A percentile compares a stretch with the other conserved stretches of the same genome.
phyloP scores from a whole-genome alignment of 139 green algal genomes.

The Chlamydomonas sphaeroides region DNA sequence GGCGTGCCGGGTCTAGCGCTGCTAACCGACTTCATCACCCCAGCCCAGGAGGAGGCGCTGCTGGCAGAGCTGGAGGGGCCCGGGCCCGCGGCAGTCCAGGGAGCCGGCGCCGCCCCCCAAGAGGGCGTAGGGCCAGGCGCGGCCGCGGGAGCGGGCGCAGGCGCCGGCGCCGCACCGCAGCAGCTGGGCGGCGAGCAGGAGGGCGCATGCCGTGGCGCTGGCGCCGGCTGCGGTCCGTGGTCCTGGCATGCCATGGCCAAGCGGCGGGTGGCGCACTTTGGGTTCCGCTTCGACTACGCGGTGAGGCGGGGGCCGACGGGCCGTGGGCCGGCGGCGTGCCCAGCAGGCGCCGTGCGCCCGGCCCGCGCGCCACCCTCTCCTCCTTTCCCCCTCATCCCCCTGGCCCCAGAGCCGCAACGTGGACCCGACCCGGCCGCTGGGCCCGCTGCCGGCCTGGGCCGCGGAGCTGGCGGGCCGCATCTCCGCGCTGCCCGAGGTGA shows the following conservation, averaged over 20 bases:
- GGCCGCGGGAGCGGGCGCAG: not conserved
- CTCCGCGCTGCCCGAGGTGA: slow-evolving; percentile 11
- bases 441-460: slow-evolving; percentile 38
- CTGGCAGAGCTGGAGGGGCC: slow-evolving; percentile 55
- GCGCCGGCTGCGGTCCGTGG: too few relatives aligned
- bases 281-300: slow-evolving; percentile 76
- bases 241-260: slow-evolving; percentile 69
- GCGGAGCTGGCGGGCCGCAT: slow-evolving; percentile 19
- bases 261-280: slow-evolving; percentile 90
- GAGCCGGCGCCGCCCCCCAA: not conserved
- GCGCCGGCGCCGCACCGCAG: not conserved
- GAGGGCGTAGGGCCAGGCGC: not conserved
- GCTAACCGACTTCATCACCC: slow-evolving; percentile 67
- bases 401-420: slow-evolving; percentile 46
- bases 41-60: slow-evolving; percentile 68
- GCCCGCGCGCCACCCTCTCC: not conserved
- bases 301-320: slow-evolving; percentile 18
- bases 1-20: slow-evolving; percentile 77
- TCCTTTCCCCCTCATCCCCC: not conserved
- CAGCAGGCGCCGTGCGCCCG: too few relatives aligned
- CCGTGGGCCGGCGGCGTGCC: too few relatives aligned
- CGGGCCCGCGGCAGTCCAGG: not conserved
- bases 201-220: too few relatives aligned
- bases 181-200: too few relatives aligned
- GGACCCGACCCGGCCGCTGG: slow-evolving; percentile 10